Evolutionary conservation across 2,329 filamentous ascomycete species (phyloP).

Genomic region (Xylaria sp.): DNA sequence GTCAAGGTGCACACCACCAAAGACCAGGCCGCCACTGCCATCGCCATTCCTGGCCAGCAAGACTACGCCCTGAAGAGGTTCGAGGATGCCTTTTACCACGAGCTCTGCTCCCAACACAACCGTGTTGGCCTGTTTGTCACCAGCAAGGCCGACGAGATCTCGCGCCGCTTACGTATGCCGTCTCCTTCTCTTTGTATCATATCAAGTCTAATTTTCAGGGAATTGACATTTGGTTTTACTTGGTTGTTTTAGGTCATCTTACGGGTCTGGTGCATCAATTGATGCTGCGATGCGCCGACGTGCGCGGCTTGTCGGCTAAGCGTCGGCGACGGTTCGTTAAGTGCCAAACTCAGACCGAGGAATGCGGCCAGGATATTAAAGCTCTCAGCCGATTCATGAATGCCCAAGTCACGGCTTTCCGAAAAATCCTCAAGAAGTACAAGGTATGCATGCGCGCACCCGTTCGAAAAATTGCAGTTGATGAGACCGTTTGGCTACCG

Average conservation of each 20-base stretch:
- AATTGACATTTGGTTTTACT: constrained; percentile 8
- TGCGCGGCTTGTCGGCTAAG: constrained; percentile 55
- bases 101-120: constrained; percentile 79
- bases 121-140: constrained; percentile 81
- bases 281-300: constrained; percentile 56
- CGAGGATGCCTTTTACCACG: constrained; percentile 75
- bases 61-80: constrained; percentile 70
- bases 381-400: constrained; percentile 73
- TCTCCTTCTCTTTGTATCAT: neutral
- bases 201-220: neutral
- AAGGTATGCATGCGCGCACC: constrained; percentile 57
- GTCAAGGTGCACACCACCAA: constrained; percentile 84
- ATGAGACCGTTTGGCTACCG: neutral
- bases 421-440: constrained; percentile 89
- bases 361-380: constrained; percentile 76
- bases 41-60: constrained; percentile 77
- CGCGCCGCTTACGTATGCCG: constrained; percentile 71
- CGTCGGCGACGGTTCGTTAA: constrained; percentile 64
- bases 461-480: neutral
- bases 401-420: constrained; percentile 80
- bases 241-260: constrained; percentile 57
- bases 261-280: constrained; percentile 61
- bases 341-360: constrained; percentile 63
- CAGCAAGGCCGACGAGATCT: constrained; percentile 83
- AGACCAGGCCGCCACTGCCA: constrained; percentile 73